These are phyloP conservation scores for Neophaeococcomyces aloes DNA, from an alignment of 2,329 filamentous ascomycete genomes.

Conservation along the genomic window DNA sequence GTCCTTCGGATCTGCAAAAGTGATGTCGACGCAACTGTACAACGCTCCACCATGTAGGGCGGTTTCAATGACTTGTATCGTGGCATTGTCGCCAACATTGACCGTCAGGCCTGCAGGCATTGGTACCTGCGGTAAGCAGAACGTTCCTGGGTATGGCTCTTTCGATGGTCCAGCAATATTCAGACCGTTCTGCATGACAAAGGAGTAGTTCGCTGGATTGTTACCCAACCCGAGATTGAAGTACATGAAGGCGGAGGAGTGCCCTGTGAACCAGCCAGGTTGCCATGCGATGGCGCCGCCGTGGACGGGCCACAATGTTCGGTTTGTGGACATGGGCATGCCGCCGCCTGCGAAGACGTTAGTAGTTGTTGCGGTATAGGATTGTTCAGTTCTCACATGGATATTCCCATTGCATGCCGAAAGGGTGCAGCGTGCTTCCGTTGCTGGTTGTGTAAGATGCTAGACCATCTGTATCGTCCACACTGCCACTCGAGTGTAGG, in stretches of 20 bases:
- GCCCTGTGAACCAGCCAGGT: slow-evolving; percentile 92
- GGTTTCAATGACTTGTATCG: slow-evolving; percentile 76
- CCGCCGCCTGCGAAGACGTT: slow-evolving; percentile 59
- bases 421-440: slow-evolving; percentile 52
- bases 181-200: slow-evolving; percentile 68
- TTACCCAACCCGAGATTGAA: slow-evolving; percentile 82
- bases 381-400: slow-evolving; percentile 55
- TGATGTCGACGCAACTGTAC: slow-evolving; percentile 88
- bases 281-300: slow-evolving; percentile 86
- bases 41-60: slow-evolving; percentile 75
- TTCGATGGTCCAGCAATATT: slow-evolving; percentile 73
- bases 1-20: slow-evolving; percentile 70
- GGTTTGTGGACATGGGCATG: slow-evolving; percentile 63
- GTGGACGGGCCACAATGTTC: slow-evolving; percentile 79
- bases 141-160: slow-evolving; percentile 72
- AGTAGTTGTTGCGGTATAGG: slow-evolving; percentile 3
- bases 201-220: slow-evolving; percentile 76
- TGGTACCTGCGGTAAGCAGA: slow-evolving; percentile 84
- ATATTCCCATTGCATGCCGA: slow-evolving; percentile 92
- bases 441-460: slow-evolving; percentile 37
- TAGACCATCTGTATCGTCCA: slow-evolving; percentile 36
- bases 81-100: slow-evolving; percentile 74
- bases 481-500: slow-evolving; percentile 61
- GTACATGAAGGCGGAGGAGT: slow-evolving; percentile 71
- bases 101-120: slow-evolving; percentile 62